Evolutionary conservation across 192 early-diverging fungal species (phyloP), one percentile per base, ranked within the genome.

Genomic region (Backusella sp.): DNA sequence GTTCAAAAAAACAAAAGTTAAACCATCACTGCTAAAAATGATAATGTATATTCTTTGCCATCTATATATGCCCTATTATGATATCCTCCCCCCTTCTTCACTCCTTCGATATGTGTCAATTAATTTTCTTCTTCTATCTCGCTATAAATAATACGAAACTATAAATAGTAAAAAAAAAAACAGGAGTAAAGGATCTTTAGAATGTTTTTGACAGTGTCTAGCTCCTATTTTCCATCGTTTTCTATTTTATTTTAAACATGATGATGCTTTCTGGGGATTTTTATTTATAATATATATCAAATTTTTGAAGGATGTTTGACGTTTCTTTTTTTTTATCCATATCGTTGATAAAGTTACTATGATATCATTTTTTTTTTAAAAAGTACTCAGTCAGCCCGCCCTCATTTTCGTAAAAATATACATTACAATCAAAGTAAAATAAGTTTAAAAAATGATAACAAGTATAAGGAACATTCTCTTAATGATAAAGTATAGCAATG

Each of bases 1-100:
- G 56, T 62, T 28, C 21, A 4, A 62, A 62, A 62, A 62, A 62
- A 62, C 56, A 62, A 62, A 62, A 62, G n/a, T 23, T 62, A 62
- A 62, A 62, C 11, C 56, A 62, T 28, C 26, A 14, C n/a, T 62
- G 56, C 21, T 62, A 62, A 49, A 19, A n/a, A 49, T n/a, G 6
- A 19, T 49, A n/a, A n/a, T 49, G 46, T 49, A 49, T 49, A 49
- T 49, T n/a, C 19, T 49, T n/a, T 49, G 19, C 46, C 19, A 49
- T 49, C 46, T 49, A 49, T n/a, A 49, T 49, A 49, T 49, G 46
- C 46, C 46, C 46, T n/a, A n/a, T 6, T 49, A 49, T 49, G 46
- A 49, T 49, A 49, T 8, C 19, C 46, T n/a, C 19, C 19, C 46
- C 19, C 46, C 42, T 4, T 44, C 15, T 15, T 49, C 46, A 19